Evolutionary conservation across 2,329 filamentous ascomycete species (phyloP).

Genomic region (Parastagonospora avenae): DNA sequence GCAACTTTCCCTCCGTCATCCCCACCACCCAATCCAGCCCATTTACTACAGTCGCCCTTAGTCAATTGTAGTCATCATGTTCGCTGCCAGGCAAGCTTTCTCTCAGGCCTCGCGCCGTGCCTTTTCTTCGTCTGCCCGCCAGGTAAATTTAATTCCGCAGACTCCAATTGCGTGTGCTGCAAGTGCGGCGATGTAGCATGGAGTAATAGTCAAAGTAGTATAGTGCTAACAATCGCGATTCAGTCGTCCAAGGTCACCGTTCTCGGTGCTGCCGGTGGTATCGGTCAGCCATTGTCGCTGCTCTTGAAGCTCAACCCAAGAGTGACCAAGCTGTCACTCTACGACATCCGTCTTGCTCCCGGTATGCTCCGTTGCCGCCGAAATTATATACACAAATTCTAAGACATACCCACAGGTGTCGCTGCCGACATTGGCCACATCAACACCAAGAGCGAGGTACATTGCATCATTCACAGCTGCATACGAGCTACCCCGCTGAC

Average conservation of each 20-base stretch:
- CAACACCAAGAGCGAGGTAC: constrained; percentile 89
- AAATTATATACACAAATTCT: constrained; percentile 9
- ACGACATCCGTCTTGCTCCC: constrained; percentile 94
- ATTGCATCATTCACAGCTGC: constrained; percentile 18
- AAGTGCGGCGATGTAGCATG: constrained; percentile 11
- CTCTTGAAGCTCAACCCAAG: constrained; percentile 98
- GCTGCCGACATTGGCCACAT: constrained; percentile 98
- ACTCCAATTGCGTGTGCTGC: constrained; percentile 30
- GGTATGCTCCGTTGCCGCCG: constrained; percentile 62
- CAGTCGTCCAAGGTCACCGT: constrained; percentile 97
- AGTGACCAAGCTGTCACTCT: constrained; percentile 91
- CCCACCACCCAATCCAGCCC: constrained; percentile 25
- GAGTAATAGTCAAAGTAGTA: constrained; percentile 8
- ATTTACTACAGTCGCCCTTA: constrained; percentile 27
- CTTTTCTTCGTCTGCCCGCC: constrained; percentile 58
- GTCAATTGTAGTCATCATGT: constrained; percentile 60
- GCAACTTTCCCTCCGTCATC: constrained; percentile 19
- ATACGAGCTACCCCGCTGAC: constrained; percentile 23
- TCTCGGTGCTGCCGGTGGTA: constrained; percentile 95
- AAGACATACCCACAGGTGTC: constrained; percentile 69
- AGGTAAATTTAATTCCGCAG: constrained; percentile 48
- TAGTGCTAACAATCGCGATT: constrained; percentile 30
- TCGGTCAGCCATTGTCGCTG: constrained; percentile 96
- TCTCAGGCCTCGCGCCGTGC: constrained; percentile 57
- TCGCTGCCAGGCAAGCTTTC: constrained; percentile 64